Conservation (phyloP, 1,139 yeast genomes). For the Pichiaceae sp. region DNA sequence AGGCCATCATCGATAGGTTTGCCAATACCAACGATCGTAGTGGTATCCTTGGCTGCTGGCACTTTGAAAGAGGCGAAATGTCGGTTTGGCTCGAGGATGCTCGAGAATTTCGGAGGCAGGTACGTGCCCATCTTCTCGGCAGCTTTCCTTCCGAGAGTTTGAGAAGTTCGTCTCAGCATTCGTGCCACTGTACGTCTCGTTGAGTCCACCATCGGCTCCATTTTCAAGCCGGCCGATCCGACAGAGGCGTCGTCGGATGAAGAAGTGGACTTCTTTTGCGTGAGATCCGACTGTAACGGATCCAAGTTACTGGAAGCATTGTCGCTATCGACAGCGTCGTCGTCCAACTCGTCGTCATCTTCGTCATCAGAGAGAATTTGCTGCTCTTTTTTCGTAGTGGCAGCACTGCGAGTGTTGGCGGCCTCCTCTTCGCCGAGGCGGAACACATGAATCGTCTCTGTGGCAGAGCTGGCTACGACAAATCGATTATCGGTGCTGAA, state of each 20-base stretch:
- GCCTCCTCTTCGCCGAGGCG: constrained; percentile 58
- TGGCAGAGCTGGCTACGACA: constrained; percentile 79
- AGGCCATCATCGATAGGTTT: constrained; percentile 25
- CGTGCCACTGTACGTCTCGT: constrained; percentile 67
- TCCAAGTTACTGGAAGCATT: neutral
- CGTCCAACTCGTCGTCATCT: constrained; percentile 12
- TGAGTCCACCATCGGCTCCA: constrained; percentile 63
- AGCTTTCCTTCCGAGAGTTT: constrained; percentile 52
- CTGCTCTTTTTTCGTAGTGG: constrained; percentile 7
- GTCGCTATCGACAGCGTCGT: constrained; percentile 2
- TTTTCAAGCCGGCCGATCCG: constrained; percentile 13
- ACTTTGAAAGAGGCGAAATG: constrained; percentile 91
- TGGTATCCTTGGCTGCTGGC: constrained; percentile 56
- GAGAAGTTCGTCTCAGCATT: constrained; percentile 50
- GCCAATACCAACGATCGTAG: constrained; percentile 52
- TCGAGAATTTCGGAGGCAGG: constrained; percentile 75
- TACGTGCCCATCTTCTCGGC: constrained; percentile 87
- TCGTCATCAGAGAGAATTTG: constrained; percentile 2
- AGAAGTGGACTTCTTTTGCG: neutral
- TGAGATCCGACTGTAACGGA: neutral
- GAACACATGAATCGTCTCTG: constrained; percentile 90
- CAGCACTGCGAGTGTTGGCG: constrained; percentile 23
- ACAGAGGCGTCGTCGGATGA: constrained; percentile 1
- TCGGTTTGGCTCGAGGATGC: constrained; percentile 83
- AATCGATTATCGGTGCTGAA: constrained; percentile 71